A percentile compares a stretch with the other conserved stretches of the same genome.
These are phyloP conservation scores for Lumnitzera racemosa DNA, from an alignment of 345 rosid species.

Conservation along the genomic window DNA sequence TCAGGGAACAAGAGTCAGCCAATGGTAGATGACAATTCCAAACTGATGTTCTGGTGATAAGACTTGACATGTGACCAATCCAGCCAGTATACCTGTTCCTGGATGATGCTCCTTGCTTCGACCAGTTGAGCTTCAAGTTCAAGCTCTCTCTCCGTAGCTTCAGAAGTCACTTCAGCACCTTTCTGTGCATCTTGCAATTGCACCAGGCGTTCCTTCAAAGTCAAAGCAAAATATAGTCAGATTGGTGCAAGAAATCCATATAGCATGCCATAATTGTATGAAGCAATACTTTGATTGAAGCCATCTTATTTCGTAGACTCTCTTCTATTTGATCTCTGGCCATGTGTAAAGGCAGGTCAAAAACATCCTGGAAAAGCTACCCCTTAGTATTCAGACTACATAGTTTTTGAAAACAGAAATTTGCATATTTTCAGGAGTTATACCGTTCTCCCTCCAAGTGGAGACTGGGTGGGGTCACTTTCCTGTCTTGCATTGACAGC, in stretches of 20 bases:
- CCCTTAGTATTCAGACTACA: conserved; percentile 1
- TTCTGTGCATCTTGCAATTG: conserved; percentile 90
- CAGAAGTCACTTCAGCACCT: conserved; percentile 82
- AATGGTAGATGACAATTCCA: too few species aligned
- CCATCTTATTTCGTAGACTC: conserved; percentile 85
- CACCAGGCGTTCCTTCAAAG: conserved; percentile 62
- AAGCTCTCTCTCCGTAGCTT: conserved; percentile 95
- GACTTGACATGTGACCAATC: too few species aligned
- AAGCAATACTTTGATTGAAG: conserved; percentile 71
- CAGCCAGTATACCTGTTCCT: conserved; percentile 65
- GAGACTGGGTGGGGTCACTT: conserved; percentile 69
- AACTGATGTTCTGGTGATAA: too few species aligned
- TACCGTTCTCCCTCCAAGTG: conserved; percentile 98
- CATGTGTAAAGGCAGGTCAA: conserved; percentile 88
- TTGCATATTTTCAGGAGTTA: not conserved
- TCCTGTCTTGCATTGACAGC: conserved; percentile 48
- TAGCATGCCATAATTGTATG: too few species aligned
- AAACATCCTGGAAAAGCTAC: conserved; percentile 56
- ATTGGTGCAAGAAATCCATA: conserved; percentile 2
- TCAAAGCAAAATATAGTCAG: not conserved
- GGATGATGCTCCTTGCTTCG: conserved; percentile 96
- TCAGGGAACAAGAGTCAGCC: too few species aligned
- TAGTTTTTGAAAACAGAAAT: not conserved
- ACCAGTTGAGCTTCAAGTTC: conserved; percentile 99
- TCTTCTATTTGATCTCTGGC: conserved; percentile 97